Evolutionary conservation across 2,329 filamentous ascomycete species (phyloP).

Genomic region (Knoxdaviesia proteae): DNA sequence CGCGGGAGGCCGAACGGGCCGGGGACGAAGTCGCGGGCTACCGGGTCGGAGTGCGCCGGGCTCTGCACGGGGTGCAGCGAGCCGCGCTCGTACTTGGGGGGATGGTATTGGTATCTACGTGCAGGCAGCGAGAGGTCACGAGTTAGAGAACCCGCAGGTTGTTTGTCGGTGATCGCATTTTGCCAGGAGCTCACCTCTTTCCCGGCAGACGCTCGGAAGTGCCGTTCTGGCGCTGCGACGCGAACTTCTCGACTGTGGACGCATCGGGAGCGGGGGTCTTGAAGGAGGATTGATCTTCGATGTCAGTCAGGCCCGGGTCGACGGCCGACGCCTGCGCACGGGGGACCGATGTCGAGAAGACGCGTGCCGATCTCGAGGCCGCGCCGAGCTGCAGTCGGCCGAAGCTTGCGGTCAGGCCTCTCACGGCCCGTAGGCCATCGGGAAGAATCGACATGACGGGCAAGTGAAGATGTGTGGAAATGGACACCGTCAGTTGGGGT

Average conservation of each 20-base stretch:
- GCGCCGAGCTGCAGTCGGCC: slow-evolving; percentile 1
- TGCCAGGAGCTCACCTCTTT: slow-evolving; percentile 18
- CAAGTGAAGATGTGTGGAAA: background rate
- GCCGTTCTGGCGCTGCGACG: slow-evolving; percentile 3
- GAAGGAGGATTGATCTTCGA: slow-evolving; percentile 9
- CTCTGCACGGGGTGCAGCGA: slow-evolving; percentile 85
- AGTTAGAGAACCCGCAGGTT: too few species aligned
- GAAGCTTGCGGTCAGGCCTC: too few species aligned
- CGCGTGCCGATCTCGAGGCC: slow-evolving; percentile 9
- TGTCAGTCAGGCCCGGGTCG: slow-evolving; percentile 2
- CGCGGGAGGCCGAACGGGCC: slow-evolving; percentile 80
- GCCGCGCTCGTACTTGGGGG: slow-evolving; percentile 86
- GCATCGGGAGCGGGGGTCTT: slow-evolving; percentile 18
- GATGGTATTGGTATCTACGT: slow-evolving; percentile 76
- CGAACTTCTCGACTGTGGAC: slow-evolving; percentile 18
- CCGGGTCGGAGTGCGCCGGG: slow-evolving; percentile 66
- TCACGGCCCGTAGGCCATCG: too few species aligned
- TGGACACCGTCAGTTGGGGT: too few species aligned
- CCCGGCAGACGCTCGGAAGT: slow-evolving; percentile 11
- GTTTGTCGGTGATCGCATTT: background rate
- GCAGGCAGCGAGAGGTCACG: slow-evolving; percentile 5
- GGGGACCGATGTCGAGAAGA: slow-evolving; percentile 7
- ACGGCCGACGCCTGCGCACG: slow-evolving; percentile 5
- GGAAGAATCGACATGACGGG: background rate
- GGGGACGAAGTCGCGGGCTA: slow-evolving; percentile 71